Evolutionary conservation across 2,329 filamentous ascomycete species (phyloP), one percentile per base, ranked within the genome.

Genomic region (Botrytis byssoidea): DNA sequence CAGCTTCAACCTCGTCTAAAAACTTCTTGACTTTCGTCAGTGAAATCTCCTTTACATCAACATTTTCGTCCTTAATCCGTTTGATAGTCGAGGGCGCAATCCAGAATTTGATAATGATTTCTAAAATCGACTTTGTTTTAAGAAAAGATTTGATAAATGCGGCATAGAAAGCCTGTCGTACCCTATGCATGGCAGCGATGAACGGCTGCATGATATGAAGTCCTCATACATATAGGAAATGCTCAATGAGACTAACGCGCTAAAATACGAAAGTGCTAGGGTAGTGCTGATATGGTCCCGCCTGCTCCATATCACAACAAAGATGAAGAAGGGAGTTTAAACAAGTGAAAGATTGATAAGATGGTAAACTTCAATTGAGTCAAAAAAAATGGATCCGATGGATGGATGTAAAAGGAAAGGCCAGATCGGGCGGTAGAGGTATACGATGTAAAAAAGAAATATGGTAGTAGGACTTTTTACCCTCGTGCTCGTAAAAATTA

Each of bases 71-170:
- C 44, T 77, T 78, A 72, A 78, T 70, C 10, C 76, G 51, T 44
- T 48, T 18, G 8, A 83, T 77, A 22, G 70, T 68, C 37, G 63
- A 57, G 44, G 87, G 84, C 73, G 81, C 83, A 61, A 85, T 81
- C 86, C 87, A 89, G 79, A 86, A 87, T 74, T 86, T 83, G 74
- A 91, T 81, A 44, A 90, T 82, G 69, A 88, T 86, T 79, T 88
- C 85, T 74, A 91, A 81, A 75, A 90, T 82, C 68, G 88, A 88
- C 82, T 87, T 90, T 77, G 89, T 89, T 70, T 86, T 85, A 68
- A 89, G 82, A 72, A 91, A 83, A 77, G 87, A 88, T 83, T 86
- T 89, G 80, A 90, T 59, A 71, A 87, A 82, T 74, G 87, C 88
- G 76, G 87, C 84, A 75, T 88, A 78, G 78, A 91, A 82, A 66